Percentiles rank a stretch among this genome's conserved stretches.
Conservation (phyloP, 345 rosid species). For the Gossypium anomalum region DNA sequence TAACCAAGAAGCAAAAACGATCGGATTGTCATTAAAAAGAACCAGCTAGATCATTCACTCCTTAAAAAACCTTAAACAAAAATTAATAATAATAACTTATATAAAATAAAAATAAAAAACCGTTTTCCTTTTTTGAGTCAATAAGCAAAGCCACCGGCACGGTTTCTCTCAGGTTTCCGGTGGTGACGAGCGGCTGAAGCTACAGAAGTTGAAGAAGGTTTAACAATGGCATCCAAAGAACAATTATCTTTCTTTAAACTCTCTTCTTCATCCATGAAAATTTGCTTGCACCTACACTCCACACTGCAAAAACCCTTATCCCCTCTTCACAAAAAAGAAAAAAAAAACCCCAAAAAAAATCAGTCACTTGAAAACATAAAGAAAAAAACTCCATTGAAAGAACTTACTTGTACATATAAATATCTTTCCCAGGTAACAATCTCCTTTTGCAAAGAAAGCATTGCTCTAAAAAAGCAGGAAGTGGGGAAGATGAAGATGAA, state of each 20-base stretch:
- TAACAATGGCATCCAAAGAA: conserved; percentile 33
- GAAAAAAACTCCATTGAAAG: neutral
- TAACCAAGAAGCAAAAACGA: neutral
- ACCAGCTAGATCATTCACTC: neutral
- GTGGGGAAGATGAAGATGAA: neutral
- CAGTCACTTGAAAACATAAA: neutral
- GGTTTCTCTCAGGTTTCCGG: conserved; percentile 44
- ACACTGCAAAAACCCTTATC: conserved; percentile 80
- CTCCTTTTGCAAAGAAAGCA: conserved; percentile 70
- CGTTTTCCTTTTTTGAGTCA: neutral
- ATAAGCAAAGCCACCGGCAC: conserved; percentile 52
- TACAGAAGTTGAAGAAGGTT: conserved; percentile 21
- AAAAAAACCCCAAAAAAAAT: neutral
- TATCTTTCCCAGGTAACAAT: conserved; percentile 65
- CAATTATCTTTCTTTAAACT: conserved; percentile 37
- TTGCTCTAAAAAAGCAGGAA: conserved; percentile 47
- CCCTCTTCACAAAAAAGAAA: conserved; percentile 38
- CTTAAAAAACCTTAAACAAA: neutral
- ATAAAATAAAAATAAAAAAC: neutral
- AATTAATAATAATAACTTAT: neutral
- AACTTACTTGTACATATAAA: conserved; percentile 94
- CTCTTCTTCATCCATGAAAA: conserved; percentile 77
- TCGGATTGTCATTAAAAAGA: neutral
- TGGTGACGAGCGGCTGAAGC: conserved; percentile 27
- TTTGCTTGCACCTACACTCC: conserved; percentile 90